phyloP scores from a whole-genome alignment of 1,284 basidiomycete species.

The Fistulina hepatica region DNA sequence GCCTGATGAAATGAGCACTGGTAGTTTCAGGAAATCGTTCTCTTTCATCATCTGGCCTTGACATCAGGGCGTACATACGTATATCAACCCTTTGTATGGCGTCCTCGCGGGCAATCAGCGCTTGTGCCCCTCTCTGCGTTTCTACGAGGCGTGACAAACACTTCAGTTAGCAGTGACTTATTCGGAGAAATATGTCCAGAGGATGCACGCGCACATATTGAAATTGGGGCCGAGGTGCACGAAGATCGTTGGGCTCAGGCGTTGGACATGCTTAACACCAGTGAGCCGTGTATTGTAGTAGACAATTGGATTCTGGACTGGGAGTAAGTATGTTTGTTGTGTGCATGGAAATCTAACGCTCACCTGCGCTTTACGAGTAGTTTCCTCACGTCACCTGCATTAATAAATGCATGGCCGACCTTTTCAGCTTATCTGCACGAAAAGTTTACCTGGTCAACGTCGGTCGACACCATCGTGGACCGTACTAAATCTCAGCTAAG shows the following conservation, averaged over 20 bases:
- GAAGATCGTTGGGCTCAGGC: conserved; percentile 27
- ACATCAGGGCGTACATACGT: conserved; percentile 28
- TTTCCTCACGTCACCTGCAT: conserved; percentile 27
- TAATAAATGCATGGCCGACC: conserved; percentile 30
- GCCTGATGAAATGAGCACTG: background rate
- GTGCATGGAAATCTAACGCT: no score
- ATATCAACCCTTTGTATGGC: conserved; percentile 34
- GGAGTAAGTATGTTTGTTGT: conserved; percentile 25
- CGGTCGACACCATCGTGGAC: conserved; percentile 13
- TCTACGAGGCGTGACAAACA: conserved; percentile 26
- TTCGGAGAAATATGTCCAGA: conserved; percentile 29
- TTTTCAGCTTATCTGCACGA: conserved; percentile 28
- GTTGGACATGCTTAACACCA: conserved; percentile 19
- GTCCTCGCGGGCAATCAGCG: conserved; percentile 28
- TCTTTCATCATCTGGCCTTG: conserved; percentile 33
- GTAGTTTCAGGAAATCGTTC: conserved; percentile 33
- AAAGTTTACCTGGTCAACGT: conserved; percentile 31
- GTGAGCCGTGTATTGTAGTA: conserved; percentile 30
- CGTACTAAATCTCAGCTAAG: conserved; percentile 7
- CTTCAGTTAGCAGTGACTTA: conserved; percentile 24
- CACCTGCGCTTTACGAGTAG: no score
- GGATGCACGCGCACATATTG: conserved; percentile 26
- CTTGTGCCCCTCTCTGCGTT: conserved; percentile 32
- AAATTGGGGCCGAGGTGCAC: conserved; percentile 17
- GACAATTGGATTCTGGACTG: conserved; percentile 33